phyloP scores from a whole-genome alignment of 768 basidiomycete genomes.

The Boletus sp. region DNA sequence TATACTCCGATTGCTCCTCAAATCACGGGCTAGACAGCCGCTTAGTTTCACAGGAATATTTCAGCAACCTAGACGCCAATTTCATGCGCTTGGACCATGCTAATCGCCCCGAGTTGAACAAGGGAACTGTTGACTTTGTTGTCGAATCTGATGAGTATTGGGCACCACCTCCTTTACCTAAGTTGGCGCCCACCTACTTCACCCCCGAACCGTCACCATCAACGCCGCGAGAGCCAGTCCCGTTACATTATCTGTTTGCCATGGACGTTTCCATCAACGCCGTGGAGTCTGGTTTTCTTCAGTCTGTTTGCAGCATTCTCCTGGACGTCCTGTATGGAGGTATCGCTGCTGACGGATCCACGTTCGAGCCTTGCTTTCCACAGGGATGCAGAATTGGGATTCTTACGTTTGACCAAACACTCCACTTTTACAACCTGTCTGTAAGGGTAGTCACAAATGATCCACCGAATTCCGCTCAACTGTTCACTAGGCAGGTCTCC shows the following conservation, averaged over 20 bases:
- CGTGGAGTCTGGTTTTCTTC: conserved; percentile 64
- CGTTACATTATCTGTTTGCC: conserved; percentile 79
- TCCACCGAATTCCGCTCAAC: conserved; percentile 17
- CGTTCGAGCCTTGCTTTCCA: conserved; percentile 51
- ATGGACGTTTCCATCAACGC: conserved; percentile 79
- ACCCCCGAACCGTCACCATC: conserved; percentile 46
- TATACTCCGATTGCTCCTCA: neutral
- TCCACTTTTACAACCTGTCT: conserved; percentile 89
- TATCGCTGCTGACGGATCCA: conserved; percentile 37
- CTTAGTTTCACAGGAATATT: conserved; percentile 77
- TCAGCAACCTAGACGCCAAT: conserved; percentile 76
- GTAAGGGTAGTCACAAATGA: conserved; percentile 44
- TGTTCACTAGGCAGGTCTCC: conserved; percentile 39
- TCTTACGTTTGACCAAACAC: conserved; percentile 71
- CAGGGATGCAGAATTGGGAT: conserved; percentile 62
- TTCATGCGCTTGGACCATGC: conserved; percentile 76
- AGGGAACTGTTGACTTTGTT: conserved; percentile 88
- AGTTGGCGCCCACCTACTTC: conserved; percentile 51
- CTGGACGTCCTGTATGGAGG: conserved; percentile 62
- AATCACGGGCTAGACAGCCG: neutral
- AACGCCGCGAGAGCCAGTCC: conserved; percentile 51
- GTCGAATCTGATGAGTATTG: conserved; percentile 79
- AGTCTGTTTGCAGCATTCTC: conserved; percentile 61
- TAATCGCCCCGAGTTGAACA: conserved; percentile 80
- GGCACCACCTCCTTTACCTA: conserved; percentile 64